Evolutionary conservation across 1,284 basidiomycete genomes (phyloP), one percentile per base, ranked within the genome.

Genomic region (Boletus sp.): DNA sequence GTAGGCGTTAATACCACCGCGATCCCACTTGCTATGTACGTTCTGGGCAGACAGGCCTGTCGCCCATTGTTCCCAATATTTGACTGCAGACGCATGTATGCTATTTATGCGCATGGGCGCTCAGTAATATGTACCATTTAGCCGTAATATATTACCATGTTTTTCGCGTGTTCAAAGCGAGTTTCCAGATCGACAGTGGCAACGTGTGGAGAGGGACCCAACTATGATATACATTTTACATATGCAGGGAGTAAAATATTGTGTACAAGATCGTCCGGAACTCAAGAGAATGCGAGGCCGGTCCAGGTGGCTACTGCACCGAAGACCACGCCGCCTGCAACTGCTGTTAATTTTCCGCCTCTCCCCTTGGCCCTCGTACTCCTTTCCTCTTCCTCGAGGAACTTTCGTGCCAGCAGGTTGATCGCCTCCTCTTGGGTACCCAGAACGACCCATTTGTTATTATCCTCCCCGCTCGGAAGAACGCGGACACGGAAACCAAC

Each of bases 341-440:
- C 74, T 17, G 73, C 75, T 35, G 62, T 67, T 48, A 77, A 64
- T 63, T 56, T 74, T 47, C 65, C 67, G 23, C 60, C 66, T 25
- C 60, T 66, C 25, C 65, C 58, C 58, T 66, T 63, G 43, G 30
- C 62, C 56, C 63, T 67, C 35, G 27, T 52, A 16, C 56, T 52
- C 64, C 65, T 73, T 47, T 62, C 61, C 60, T 70, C 66, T 53
- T 78, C 77, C 54, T 83, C 72, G 51, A 75, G 77, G 43, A 74
- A 71, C 49, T 65, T 74, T 38, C 61, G 37, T 5, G 61, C 40
- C 67, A 76, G 55, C 65, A 74, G 58, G 77, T 77, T 52, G 58
- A 78, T 67, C 67, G 77, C 65, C 75, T 79, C 50, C 23, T 77
- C 71, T 40, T 85, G 79, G n/a, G 74, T 76, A 31, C 84, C 85